Base-by-base conservation (phyloP, 345 rosid species). In the Salix suchowensis region DNA sequence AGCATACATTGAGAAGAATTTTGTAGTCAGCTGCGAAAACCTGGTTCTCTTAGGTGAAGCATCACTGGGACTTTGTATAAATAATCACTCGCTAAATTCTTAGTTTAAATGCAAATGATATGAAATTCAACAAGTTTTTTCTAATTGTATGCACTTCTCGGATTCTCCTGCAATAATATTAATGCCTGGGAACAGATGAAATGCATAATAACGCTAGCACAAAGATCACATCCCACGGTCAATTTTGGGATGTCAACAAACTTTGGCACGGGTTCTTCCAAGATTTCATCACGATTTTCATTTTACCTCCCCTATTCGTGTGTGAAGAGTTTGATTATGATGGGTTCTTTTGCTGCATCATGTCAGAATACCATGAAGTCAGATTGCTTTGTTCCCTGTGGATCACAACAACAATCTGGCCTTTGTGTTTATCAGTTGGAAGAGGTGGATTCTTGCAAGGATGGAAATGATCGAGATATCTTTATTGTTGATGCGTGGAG, bases 51-150 rank as follows among this genome's bases (percentile, higher is more conserved):
- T 6, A 11, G 30, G 50, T 70, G 48, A 72, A 73, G 39, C 54
- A 28, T 1, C 50, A 16, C 21, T 55, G 62, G 19, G 69, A 65
- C 37, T 64, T 32, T 60, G 15, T 39, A 2, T 15, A 39, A 61
- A 6, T 26, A 54, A 66, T 24, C 65, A 6, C 37, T 50, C 24
- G 39, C 2, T 23, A 26, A 19, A 28, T 46, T 42, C 16, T 4
- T 32, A 26, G 26, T 42, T 46, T 24, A 28, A 39, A 61, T 39
- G 6, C 40, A 46, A 52, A 69, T 0, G 13, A 19, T n/a, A 19
- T 42, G 76, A 23, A 67, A 74, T 37, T 78, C 55, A 21, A 30
- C 44, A 55, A 77, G 74, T 61, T 42, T 30, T 71, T 67, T 52
- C 23, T 24, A 60, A 16, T 67, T 71, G 28, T 61, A 23, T 46